These are phyloP conservation scores for Talaromyces sp. DNA, from an alignment of 2,329 filamentous ascomycete species.

Conservation along the genomic window DNA sequence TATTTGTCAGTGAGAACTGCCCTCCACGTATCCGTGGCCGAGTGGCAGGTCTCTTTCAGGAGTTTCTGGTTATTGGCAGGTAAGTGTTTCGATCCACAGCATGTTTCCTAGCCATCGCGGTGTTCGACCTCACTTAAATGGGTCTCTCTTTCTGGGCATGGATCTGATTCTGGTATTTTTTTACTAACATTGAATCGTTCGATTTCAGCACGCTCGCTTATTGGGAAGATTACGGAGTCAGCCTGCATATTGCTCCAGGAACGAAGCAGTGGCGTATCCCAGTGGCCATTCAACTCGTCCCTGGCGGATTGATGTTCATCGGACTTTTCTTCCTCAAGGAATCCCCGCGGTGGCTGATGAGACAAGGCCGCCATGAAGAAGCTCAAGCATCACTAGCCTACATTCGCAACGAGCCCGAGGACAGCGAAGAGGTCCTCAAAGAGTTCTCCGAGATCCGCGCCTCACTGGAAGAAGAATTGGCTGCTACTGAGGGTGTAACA, in stretches of 20 bases:
- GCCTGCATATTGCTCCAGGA: background rate
- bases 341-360: constrained; percentile 53
- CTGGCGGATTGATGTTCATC: constrained; percentile 48
- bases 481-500: constrained; percentile 39
- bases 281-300: constrained; percentile 52
- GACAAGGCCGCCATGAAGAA: constrained; percentile 47
- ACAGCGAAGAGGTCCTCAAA: constrained; percentile 27
- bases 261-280: constrained; percentile 52
- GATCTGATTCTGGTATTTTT: no score
- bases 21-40: background rate
- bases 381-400: constrained; percentile 39
- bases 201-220: background rate
- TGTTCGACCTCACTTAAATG: no score
- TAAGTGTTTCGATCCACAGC: no score
- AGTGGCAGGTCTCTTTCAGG: background rate
- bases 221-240: background rate
- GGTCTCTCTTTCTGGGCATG: no score
- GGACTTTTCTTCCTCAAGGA: constrained; percentile 53
- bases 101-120: no score
- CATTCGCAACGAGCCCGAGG: constrained; percentile 32
- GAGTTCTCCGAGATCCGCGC: constrained; percentile 41
- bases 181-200: no score
- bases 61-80: background rate
- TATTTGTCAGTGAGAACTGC: background rate
- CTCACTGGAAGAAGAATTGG: constrained; percentile 42